Evolutionary conservation across 148 eudicot species (phyloP), one percentile per base, ranked within the genome.

Genomic region (Simmondsia chinensis): DNA sequence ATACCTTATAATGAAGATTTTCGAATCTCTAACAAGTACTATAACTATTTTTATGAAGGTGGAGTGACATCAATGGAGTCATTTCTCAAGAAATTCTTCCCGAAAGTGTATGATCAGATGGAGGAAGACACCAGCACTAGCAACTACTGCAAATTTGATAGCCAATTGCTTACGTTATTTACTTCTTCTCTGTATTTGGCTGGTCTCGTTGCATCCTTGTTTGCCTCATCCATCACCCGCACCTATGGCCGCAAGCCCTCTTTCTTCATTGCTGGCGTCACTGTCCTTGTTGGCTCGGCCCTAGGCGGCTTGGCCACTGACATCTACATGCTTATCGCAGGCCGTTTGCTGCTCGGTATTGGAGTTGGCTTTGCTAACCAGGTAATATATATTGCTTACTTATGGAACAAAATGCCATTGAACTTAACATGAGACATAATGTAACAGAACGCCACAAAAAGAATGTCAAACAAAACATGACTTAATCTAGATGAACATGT

Each of bases 111-210:
- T 7, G 18, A 7, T 8, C 40, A 26, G 20, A 47, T 57, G 43
- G 49, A 54, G 37, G 12, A 6, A 7, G 52, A 43, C 1, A 20
- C 46, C 0, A 34, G 32, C 0, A 12, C 16, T 5, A 61, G 37
- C 16, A 49, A 53, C 21, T 67, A 60, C 28, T 67, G 67, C 24
- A 67, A 67, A 45, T 67, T 67, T 19, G 55, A 67, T 6, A 56
- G 50, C 27, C 42, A 48, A 9, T 0, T 49, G 23, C 52, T 61
- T 6, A 44, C 52, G 0, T 42, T 61, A 15, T 67, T 67, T 29
- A 67, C 67, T 0, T 67, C 74, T 0, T 69, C 69, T 1, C 61
- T 69, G 10, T 69, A 69, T 39, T 29, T 69, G 4, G 74, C 74
- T 1, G 65, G 69, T 9, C 35, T 58, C 18, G 18, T 63, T 11